Percentiles rank a stretch among this genome's conserved stretches.
Evolutionary conservation across 1,139 yeast genomes (phyloP).

Genomic region (Pichia terricola): DNA sequence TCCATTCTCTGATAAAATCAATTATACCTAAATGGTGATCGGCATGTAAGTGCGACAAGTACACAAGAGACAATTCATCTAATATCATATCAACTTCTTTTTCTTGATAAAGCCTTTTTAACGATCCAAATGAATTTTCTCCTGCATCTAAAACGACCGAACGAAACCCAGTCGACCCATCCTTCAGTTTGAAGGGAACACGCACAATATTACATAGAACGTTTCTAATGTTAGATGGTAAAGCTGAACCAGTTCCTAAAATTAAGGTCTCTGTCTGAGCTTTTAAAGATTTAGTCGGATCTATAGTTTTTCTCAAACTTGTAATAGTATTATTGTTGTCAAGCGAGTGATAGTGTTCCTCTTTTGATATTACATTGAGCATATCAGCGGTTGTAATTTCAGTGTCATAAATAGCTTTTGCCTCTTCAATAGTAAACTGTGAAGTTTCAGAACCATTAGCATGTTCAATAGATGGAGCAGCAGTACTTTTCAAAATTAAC

Average conservation of each 20-base stretch:
- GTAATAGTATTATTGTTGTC: not conserved
- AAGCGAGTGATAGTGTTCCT: slow-evolving; percentile 7
- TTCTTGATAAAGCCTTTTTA: slow-evolving; percentile 53
- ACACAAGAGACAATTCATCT: slow-evolving; percentile 53
- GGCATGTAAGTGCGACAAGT: slow-evolving; percentile 88
- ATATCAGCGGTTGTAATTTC: slow-evolving; percentile 25
- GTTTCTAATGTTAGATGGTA: slow-evolving; percentile 79
- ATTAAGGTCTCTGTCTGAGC: slow-evolving; percentile 65
- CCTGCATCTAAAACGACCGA: slow-evolving; percentile 78
- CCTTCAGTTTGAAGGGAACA: slow-evolving; percentile 38
- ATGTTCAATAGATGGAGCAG: slow-evolving; percentile 3
- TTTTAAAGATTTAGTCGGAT: slow-evolving; percentile 22
- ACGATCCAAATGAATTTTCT: slow-evolving; percentile 76
- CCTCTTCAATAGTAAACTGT: slow-evolving; percentile 3
- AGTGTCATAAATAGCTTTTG: slow-evolving; percentile 31
- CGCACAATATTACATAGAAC: slow-evolving; percentile 73
- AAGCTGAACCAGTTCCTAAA: slow-evolving; percentile 89
- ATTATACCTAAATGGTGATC: slow-evolving; percentile 90
- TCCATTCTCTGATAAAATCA: slow-evolving; percentile 65
- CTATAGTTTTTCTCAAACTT: slow-evolving; percentile 6
- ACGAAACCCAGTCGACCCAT: slow-evolving; percentile 28
- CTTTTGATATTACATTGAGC: slow-evolving; percentile 4
- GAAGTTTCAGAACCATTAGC: slow-evolving; percentile 6
- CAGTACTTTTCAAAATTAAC: slow-evolving; percentile 12
- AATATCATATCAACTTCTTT: slow-evolving; percentile 33